A percentile compares a stretch with the other conserved stretches of the same genome.
Evolutionary conservation across 1,139 yeast genomes (phyloP).

Genomic region (Kodamaea fungicola): DNA sequence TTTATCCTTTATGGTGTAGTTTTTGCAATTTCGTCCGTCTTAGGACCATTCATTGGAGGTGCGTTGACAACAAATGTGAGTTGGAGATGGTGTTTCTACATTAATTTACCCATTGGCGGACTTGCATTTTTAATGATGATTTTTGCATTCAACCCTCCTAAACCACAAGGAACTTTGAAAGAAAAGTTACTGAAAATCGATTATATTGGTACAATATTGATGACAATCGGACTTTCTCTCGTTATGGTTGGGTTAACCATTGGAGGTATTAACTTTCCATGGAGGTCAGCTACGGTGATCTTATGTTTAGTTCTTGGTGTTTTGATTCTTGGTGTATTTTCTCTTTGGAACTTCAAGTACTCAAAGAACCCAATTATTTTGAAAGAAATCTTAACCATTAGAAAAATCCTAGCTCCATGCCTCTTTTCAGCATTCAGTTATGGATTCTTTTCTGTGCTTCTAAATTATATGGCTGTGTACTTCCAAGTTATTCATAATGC

Average conservation of each 20-base stretch:
- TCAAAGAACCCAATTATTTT: constrained; percentile 49
- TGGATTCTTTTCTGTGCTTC: constrained; percentile 8
- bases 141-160: constrained; percentile 55
- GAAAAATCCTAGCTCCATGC: constrained; percentile 17
- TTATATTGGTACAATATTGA: constrained; percentile 42
- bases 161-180: constrained; percentile 35
- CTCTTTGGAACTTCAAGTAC: constrained; percentile 46
- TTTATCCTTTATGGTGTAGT: constrained; percentile 19
- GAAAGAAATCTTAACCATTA: constrained; percentile 43
- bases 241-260: constrained; percentile 49
- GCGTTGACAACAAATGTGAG: constrained; percentile 18
- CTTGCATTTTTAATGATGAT: constrained; percentile 15
- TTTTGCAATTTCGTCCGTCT: constrained; percentile 20
- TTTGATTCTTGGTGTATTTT: constrained; percentile 32
- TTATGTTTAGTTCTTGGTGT: constrained; percentile 56
- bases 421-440: constrained; percentile 7
- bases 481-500: constrained; percentile 35
- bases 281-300: constrained; percentile 58
- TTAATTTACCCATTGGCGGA: constrained; percentile 24
- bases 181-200: constrained; percentile 46
- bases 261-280: constrained; percentile 44
- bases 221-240: constrained; percentile 41
- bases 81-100: constrained; percentile 28
- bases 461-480: constrained; percentile 21
- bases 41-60: constrained; percentile 25